Base-by-base conservation (phyloP, 495 filamentous ascomycete genomes). In the Rhypophila decipiens region DNA sequence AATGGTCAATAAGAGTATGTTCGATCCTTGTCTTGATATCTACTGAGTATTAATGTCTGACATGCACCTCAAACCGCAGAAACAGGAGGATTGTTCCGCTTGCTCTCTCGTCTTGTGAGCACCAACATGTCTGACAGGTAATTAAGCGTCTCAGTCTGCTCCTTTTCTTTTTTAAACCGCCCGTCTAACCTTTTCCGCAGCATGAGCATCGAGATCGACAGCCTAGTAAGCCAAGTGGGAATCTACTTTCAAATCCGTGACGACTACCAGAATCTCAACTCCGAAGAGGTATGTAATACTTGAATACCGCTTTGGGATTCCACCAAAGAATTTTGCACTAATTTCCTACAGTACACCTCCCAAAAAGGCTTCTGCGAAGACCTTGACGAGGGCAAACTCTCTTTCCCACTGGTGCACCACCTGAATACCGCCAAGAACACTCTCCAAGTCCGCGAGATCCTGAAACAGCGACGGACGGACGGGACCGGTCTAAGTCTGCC, bases 181-280 rank as follows among this genome's bases (percentile, higher is more conserved):
- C n/a, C n/a, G n/a, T n/a, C 85, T 1, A 82, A 87, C 53, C 80
- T 80, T 55, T 44, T 42, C 18, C 71, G 67, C 33, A 75, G 82
- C 59, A 86, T 80, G 49, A 17, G 42, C 39, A 10, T 17, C 19
- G 24, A 27, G 42, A 11, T 24, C 19, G 75, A 84, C 15, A 74
- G 80, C 15, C 72, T 95, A 15, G 84, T 86, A 50, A 87, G 86
- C 56, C 67, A 87, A 42, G 79, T 94, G 56, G 88, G 88, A 21
- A 77, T 88, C 19, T 81, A 88, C 54, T 94, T 88, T 66, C 87
- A 91, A 60, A 89, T 93, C 61, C 83, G 85, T 46, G 89, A 95
- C 65, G 89, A 95, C 65, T 91, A 91, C 64, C 76, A 85, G 59
- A 95, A 95, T 56, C 76, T 95, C 5, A 51, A 46, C 18, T 47